Conservation (phyloP, 139 green algal species). For the Micromonas pusilla region DNA sequence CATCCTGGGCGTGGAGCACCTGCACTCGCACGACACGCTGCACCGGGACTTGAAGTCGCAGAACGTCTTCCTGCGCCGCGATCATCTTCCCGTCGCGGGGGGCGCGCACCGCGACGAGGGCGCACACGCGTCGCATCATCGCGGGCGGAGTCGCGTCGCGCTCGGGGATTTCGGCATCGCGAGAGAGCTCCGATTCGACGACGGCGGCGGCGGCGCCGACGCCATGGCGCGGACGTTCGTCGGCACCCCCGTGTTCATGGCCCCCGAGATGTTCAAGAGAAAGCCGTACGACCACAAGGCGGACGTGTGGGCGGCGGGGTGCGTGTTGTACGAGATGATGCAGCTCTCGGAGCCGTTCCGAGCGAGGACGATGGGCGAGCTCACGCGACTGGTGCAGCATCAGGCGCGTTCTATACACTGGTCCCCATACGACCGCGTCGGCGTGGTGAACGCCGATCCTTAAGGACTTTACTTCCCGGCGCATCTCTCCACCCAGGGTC, state of each 20-base stretch:
- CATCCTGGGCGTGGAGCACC: slow-evolving; percentile 10
- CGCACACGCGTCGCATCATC: no score
- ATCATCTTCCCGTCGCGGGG: slow-evolving; percentile 46
- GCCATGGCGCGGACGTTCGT: slow-evolving; percentile 25
- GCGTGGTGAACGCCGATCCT: no score
- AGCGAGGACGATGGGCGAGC: slow-evolving; percentile 53
- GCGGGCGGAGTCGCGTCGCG: slow-evolving; percentile 52
- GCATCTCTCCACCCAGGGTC: no score
- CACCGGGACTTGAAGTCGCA: slow-evolving; percentile 82
- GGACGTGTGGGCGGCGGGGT: slow-evolving; percentile 30
- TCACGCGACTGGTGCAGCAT: slow-evolving; percentile 42
- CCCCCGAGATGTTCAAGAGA: slow-evolving; percentile 29
- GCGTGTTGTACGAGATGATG: slow-evolving; percentile 35
- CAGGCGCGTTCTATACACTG: no score
- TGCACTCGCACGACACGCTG: slow-evolving; percentile 25
- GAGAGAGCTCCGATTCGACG: slow-evolving; percentile 35
- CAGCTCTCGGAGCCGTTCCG: slow-evolving; percentile 62
- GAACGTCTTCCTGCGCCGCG: slow-evolving; percentile 89
- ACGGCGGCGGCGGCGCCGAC: neutral
- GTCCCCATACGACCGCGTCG: no score
- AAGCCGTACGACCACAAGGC: slow-evolving; percentile 5
- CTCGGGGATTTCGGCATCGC: slow-evolving; percentile 90
- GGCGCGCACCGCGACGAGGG: slow-evolving; percentile 41
- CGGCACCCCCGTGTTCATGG: slow-evolving; percentile 30
- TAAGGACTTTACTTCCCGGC: no score